These are phyloP conservation scores for Ogataea trehalophila DNA, from an alignment of 805 yeast species.

Conservation along the genomic window DNA sequence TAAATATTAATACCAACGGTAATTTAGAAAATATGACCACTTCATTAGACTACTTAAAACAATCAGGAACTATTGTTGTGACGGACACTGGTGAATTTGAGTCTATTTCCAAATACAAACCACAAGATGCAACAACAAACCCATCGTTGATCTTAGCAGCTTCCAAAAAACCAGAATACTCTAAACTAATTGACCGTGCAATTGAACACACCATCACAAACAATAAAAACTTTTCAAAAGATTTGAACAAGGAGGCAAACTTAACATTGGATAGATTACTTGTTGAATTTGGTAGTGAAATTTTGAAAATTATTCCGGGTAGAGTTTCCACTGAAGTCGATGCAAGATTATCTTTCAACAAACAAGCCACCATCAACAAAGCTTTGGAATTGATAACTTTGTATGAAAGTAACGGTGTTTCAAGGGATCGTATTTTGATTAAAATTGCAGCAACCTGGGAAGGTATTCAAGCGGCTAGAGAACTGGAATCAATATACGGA, in stretches of 20 bases:
- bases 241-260: slow-evolving; percentile 53
- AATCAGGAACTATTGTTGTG: slow-evolving; percentile 92
- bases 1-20: no score
- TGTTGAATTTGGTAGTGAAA: slow-evolving; percentile 94
- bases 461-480: slow-evolving; percentile 98
- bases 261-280: slow-evolving; percentile 84
- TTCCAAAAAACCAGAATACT: slow-evolving; percentile 82
- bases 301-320: slow-evolving; percentile 92
- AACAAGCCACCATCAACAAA: slow-evolving; percentile 85
- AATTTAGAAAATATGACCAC: slow-evolving; percentile 26
- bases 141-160: slow-evolving; percentile 97
- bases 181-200: slow-evolving; percentile 83
- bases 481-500: slow-evolving; percentile 82
- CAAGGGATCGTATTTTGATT: slow-evolving; percentile 86
- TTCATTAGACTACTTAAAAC: slow-evolving; percentile 88
- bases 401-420: slow-evolving; percentile 78
- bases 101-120: slow-evolving; percentile 93
- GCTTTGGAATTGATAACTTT: slow-evolving; percentile 84
- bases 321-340: slow-evolving; percentile 99
- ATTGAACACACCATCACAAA: slow-evolving; percentile 70
- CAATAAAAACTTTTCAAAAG: slow-evolving; percentile 35
- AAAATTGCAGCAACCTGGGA: slow-evolving; percentile 98
- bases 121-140: slow-evolving; percentile 99
- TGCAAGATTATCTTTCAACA: slow-evolving; percentile 94
- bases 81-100: slow-evolving; percentile 99